phyloP scores from a whole-genome alignment of 805 yeast genomes.

The Tetrapisispora phaffii region DNA sequence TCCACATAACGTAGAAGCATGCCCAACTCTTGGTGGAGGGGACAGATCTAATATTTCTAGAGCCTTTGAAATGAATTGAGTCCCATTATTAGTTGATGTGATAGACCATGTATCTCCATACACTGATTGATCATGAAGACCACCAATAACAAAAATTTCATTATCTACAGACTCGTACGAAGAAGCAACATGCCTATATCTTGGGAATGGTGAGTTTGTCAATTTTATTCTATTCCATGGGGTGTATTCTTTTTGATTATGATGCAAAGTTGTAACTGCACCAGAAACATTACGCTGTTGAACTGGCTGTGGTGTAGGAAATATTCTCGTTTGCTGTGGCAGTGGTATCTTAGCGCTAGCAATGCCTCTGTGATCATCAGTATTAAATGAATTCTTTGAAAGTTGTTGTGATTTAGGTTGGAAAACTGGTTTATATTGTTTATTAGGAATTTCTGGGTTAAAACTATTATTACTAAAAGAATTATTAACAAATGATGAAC shows the following conservation, averaged over 20 bases:
- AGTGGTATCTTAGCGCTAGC: slow-evolving; percentile 6
- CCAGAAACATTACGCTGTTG: slow-evolving; percentile 27
- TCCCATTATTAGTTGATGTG: slow-evolving; percentile 33
- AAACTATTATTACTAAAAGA: neutral
- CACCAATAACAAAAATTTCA: slow-evolving; percentile 87
- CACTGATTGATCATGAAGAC: slow-evolving; percentile 82
- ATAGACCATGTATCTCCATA: slow-evolving; percentile 94
- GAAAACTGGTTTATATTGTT: neutral
- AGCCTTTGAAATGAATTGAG: slow-evolving; percentile 37
- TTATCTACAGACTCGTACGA: slow-evolving; percentile 66
- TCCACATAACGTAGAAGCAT: slow-evolving; percentile 83
- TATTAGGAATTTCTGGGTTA: neutral
- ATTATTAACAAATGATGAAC: slow-evolving; percentile 1
- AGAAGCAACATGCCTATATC: slow-evolving; percentile 87
- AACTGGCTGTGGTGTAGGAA: slow-evolving; percentile 18
- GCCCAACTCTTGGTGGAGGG: slow-evolving; percentile 96
- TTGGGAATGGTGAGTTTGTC: slow-evolving; percentile 77
- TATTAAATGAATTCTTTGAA: slow-evolving; percentile 3
- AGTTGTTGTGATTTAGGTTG: neutral
- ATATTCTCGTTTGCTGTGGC: slow-evolving; percentile 7
- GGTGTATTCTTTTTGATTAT: slow-evolving; percentile 25
- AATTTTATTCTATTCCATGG: slow-evolving; percentile 65
- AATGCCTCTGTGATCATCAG: slow-evolving; percentile 18
- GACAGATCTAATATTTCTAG: slow-evolving; percentile 65
- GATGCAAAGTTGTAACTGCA: slow-evolving; percentile 17